A percentile compares a stretch with the other conserved stretches of the same genome.
phyloP scores from a whole-genome alignment of 2,329 filamentous ascomycete genomes.

The Aspergillus spinulosporus region DNA sequence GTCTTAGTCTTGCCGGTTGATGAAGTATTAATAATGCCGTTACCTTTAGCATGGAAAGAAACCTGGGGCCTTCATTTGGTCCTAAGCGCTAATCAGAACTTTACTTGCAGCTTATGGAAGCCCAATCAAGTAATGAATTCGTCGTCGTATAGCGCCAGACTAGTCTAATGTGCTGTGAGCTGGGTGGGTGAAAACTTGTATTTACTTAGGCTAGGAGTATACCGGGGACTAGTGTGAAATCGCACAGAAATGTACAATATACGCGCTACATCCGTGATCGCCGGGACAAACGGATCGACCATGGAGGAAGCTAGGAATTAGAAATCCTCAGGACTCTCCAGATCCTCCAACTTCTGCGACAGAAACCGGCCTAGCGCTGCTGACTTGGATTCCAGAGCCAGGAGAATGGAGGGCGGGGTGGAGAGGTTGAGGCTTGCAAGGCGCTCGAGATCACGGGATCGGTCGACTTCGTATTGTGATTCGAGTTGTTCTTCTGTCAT shows the following conservation, averaged over 20 bases:
- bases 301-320: not conserved
- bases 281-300: too few relatives aligned
- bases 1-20: too few relatives aligned
- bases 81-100: too few relatives aligned
- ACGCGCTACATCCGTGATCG: not conserved
- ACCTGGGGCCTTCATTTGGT: too few relatives aligned
- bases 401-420: conserved; percentile 39
- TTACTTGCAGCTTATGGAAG: too few relatives aligned
- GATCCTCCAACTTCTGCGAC: conserved; percentile 41
- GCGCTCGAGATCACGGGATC: conserved; percentile 40
- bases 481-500: conserved; percentile 32
- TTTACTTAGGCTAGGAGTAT: not conserved
- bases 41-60: too few relatives aligned
- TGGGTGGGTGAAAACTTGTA: not conserved
- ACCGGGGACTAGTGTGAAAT: not conserved
- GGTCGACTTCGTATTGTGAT: conserved; percentile 43
- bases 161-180: not conserved
- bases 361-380: conserved; percentile 44
- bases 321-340: conserved; percentile 46
- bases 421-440: conserved; percentile 42
- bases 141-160: too few relatives aligned
- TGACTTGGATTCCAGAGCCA: conserved; percentile 46
- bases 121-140: too few relatives aligned
- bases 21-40: too few relatives aligned
- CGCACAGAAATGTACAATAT: not conserved